Conservation (phyloP, 2,329 filamentous ascomycete species). For the Exophiala mesophila region DNA sequence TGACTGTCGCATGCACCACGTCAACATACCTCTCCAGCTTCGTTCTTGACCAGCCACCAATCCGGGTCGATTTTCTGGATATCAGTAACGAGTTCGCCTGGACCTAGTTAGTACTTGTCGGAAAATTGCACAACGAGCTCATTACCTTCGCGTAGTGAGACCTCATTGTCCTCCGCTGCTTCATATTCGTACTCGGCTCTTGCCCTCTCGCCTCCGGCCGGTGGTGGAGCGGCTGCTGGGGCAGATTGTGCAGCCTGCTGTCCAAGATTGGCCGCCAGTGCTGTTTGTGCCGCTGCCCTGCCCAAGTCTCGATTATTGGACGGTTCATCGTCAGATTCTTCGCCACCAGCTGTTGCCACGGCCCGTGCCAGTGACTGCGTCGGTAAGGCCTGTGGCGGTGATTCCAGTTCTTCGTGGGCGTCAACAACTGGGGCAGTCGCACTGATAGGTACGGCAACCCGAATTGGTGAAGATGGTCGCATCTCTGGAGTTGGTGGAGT, state of each 20-base stretch:
- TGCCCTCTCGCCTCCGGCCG: conserved; percentile 61
- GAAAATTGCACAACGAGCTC: conserved; percentile 1
- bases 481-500: conserved; percentile 47
- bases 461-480: conserved; percentile 68
- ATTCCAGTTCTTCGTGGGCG: conserved; percentile 38
- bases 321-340: conserved; percentile 60
- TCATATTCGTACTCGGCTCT: conserved; percentile 92
- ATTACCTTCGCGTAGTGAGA: conserved; percentile 75
- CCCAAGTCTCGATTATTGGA: conserved; percentile 55
- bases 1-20: neutral
- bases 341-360: conserved; percentile 55
- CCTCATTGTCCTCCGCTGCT: conserved; percentile 94
- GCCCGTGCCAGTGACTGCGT: conserved; percentile 55
- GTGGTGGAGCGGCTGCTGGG: conserved; percentile 33
- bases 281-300: conserved; percentile 56
- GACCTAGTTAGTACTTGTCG: neutral
- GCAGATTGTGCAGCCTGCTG: conserved; percentile 43
- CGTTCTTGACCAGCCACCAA: conserved; percentile 97
- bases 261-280: conserved; percentile 46
- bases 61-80: conserved; percentile 98
- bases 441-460: conserved; percentile 77
- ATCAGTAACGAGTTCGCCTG: conserved; percentile 68
- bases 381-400: conserved; percentile 50
- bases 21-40: conserved; percentile 61
- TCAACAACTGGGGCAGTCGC: conserved; percentile 44